These are phyloP conservation scores for Avena sativa DNA, from an alignment of 176 grass and related monocot genomes.

Conservation along the genomic window DNA sequence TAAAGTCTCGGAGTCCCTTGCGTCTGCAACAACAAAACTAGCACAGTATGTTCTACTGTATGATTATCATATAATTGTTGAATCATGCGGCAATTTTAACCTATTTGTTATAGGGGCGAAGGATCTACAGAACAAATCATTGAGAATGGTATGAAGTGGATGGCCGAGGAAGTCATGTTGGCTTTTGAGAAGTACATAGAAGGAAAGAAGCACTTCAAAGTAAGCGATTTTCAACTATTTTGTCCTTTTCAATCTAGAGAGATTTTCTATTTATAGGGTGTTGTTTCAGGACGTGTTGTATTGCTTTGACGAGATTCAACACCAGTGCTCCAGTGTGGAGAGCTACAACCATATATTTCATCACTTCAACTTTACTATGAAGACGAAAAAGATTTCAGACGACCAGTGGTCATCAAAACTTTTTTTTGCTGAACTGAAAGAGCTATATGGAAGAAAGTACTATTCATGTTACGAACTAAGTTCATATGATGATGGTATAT, in stretches of 20 bases:
- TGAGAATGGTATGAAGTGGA: constrained; percentile 15
- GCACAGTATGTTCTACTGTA: neutral
- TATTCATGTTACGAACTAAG: constrained; percentile 19
- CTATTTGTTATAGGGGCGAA: constrained; percentile 17
- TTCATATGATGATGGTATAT: constrained; percentile 18
- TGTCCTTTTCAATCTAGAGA: neutral
- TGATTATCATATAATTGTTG: neutral
- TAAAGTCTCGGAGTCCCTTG: neutral
- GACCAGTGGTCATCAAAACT: neutral
- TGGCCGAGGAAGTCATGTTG: constrained; percentile 28
- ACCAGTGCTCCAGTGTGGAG: constrained; percentile 20
- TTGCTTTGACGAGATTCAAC: neutral
- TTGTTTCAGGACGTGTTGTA: constrained; percentile 1
- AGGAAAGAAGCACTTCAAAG: neutral
- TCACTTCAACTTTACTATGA: constrained; percentile 42
- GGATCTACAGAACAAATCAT: constrained; percentile 14
- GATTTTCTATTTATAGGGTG: neutral
- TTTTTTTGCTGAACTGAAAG: constrained; percentile 33
- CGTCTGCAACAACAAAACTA: neutral
- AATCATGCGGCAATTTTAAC: neutral
- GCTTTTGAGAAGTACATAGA: constrained; percentile 16
- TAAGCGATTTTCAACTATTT: neutral
- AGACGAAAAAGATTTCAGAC: neutral
- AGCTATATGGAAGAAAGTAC: constrained; percentile 14
- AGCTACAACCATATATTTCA: neutral